Conservation (phyloP, 169 alveolate genomes). For the Eimeria brunetti region DNA sequence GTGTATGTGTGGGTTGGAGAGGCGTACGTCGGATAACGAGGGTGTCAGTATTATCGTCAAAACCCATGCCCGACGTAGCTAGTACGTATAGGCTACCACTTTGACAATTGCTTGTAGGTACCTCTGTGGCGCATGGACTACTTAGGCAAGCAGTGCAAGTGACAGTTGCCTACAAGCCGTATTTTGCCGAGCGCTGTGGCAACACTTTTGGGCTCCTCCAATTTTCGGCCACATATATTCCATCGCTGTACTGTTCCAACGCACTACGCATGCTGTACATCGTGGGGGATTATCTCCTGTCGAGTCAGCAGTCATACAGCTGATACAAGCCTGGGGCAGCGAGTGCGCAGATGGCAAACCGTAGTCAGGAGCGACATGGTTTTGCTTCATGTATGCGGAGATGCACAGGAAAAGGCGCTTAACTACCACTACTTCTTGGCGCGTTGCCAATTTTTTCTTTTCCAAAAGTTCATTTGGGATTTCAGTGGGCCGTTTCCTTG, state of each 20-base stretch:
- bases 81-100: not conserved
- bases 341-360: not conserved
- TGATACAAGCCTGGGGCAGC: not conserved
- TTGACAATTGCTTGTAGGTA: not conserved
- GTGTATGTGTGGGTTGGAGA: not conserved
- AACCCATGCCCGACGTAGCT: not conserved
- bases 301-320: not conserved
- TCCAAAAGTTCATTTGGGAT: not conserved
- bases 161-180: not conserved
- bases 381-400: not conserved
- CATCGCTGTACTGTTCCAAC: not conserved
- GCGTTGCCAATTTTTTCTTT: not conserved
- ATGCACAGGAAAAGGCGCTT: not conserved
- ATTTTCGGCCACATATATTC: not conserved
- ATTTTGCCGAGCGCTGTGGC: not conserved
- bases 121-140: not conserved
- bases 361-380: not conserved
- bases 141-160: no score
- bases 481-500: not conserved
- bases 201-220: not conserved
- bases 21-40: not conserved
- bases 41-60: not conserved
- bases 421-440: not conserved
- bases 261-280: not conserved
- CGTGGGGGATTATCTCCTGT: not conserved